Conservation (phyloP, 2,329 filamentous ascomycete genomes). For the Calonectria hawksworthii region DNA sequence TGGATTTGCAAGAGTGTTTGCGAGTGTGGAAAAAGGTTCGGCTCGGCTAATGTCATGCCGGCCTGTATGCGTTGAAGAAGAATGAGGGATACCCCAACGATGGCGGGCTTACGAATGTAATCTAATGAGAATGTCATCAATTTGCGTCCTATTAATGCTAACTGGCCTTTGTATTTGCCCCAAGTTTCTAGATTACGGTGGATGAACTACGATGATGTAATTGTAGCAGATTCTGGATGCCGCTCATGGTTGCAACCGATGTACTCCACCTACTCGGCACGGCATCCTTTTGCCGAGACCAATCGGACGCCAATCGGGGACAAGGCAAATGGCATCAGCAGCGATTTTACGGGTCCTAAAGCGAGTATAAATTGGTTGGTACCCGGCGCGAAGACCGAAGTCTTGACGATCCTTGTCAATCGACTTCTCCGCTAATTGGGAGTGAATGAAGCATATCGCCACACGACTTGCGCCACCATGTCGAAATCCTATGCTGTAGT, state of each 20-base stretch:
- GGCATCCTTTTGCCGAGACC: constrained; percentile 6
- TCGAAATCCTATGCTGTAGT: constrained; percentile 39
- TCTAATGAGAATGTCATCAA: neutral
- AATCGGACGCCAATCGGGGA: neutral
- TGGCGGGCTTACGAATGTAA: neutral
- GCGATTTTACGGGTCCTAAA: neutral
- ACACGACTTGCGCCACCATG: neutral
- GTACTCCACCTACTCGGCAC: constrained; percentile 4
- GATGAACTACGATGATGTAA: neutral
- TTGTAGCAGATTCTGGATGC: too few species aligned
- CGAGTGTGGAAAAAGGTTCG: constrained; percentile 67
- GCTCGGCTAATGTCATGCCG: constrained; percentile 54
- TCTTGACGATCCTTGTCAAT: neutral
- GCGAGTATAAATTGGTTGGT: neutral
- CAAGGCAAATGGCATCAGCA: neutral
- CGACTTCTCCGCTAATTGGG: neutral
- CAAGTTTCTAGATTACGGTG: neutral
- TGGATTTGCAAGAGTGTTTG: constrained; percentile 69
- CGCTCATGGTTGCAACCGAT: neutral
- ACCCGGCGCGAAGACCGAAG: neutral
- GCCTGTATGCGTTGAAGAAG: neutral
- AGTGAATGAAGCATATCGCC: neutral
- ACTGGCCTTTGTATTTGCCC: neutral
- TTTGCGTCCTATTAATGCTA: neutral
- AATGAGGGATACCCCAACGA: neutral